Percentiles rank a stretch among this genome's conserved stretches.
Evolutionary conservation across 1,139 yeast genomes (phyloP).

Genomic region (Scheffersomyces titani): DNA sequence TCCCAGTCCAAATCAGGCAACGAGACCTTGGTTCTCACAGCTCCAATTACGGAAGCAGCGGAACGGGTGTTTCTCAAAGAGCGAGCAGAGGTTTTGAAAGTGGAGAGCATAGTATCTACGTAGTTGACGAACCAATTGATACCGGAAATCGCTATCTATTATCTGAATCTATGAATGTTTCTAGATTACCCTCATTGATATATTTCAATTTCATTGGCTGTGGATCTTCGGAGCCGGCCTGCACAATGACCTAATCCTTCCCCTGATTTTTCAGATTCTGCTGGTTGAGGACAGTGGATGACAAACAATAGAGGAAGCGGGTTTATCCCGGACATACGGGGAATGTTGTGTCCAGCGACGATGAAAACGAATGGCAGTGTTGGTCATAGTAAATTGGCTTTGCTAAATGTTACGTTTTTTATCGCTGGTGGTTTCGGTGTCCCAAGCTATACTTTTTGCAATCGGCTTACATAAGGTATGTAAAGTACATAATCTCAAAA

Average conservation of each 20-base stretch:
- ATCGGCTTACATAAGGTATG: too few relatives aligned
- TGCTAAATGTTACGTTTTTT: not conserved
- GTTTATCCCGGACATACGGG: not conserved
- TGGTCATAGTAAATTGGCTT: not conserved
- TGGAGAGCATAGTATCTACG: constrained; percentile 19
- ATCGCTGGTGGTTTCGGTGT: not conserved
- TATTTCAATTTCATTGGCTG: not conserved
- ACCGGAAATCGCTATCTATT: not conserved
- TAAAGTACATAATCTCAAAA: too few relatives aligned
- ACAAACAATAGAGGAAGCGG: not conserved
- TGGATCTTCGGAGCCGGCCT: not conserved
- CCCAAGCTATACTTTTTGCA: too few relatives aligned
- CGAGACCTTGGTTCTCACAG: constrained; percentile 63
- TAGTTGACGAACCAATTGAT: not conserved
- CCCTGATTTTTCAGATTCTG: not conserved
- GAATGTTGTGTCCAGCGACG: not conserved
- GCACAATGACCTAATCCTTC: not conserved
- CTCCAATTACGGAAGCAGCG: constrained; percentile 22
- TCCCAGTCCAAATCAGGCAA: constrained; percentile 89
- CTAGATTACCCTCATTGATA: not conserved
- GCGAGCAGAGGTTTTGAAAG: constrained; percentile 21
- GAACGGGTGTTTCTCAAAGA: constrained; percentile 14
- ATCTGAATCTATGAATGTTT: not conserved
- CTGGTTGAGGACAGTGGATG: not conserved
- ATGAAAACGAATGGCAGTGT: not conserved